Conservation (phyloP, 495 filamentous ascomycete genomes). For the Beverwykella pulmonaria region DNA sequence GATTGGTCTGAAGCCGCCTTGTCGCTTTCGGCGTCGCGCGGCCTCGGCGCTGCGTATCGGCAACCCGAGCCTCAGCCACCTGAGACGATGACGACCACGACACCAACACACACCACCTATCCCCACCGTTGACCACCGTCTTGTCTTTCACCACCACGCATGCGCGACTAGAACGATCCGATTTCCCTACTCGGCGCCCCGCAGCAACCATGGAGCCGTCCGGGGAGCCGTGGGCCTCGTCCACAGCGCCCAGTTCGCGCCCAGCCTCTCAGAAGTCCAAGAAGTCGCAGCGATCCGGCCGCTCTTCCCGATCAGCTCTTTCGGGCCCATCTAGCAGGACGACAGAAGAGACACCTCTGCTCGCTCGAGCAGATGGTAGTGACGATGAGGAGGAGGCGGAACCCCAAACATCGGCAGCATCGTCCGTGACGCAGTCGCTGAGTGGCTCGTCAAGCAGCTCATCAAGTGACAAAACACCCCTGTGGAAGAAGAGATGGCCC, state of each 20-base stretch:
- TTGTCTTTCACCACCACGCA: background rate
- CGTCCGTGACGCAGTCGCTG: constrained; percentile 27
- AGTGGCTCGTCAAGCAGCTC: constrained; percentile 4
- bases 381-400: constrained; percentile 44
- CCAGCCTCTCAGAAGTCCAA: constrained; percentile 36
- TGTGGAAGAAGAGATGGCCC: constrained; percentile 54
- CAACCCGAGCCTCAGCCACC: background rate
- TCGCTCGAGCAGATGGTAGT: constrained; percentile 51
- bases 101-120: background rate
- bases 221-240: constrained; percentile 28
- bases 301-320: constrained; percentile 31
- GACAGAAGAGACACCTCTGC: constrained; percentile 59
- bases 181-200: constrained; percentile 1
- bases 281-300: constrained; percentile 36
- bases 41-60: background rate
- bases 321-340: constrained; percentile 40
- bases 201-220: constrained; percentile 23
- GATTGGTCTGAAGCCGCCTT: background rate
- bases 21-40: background rate
- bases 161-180: background rate
- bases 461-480: constrained; percentile 16
- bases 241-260: constrained; percentile 36
- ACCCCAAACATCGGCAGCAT: constrained; percentile 31
- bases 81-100: constrained; percentile 4
- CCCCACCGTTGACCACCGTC: background rate